These are phyloP conservation scores for Epicoccum sorghinum DNA, from an alignment of 2,329 filamentous ascomycete species.

Conservation along the genomic window DNA sequence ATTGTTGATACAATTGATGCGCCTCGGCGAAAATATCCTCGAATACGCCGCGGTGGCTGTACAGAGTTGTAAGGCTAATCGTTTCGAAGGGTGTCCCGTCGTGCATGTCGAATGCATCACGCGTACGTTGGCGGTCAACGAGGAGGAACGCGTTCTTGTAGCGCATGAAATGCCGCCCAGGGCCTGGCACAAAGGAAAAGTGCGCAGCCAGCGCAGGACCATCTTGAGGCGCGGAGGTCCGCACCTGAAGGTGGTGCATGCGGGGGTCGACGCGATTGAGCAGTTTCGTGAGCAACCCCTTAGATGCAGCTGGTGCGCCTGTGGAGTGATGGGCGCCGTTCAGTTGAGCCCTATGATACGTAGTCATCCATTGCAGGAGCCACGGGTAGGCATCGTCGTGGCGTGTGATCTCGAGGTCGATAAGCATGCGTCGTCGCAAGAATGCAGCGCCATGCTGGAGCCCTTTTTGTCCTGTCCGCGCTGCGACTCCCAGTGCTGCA, in stretches of 20 bases:
- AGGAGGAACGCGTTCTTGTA: constrained; percentile 87
- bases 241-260: constrained; percentile 68
- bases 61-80: constrained; percentile 88
- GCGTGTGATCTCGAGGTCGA: constrained; percentile 94
- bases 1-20: constrained; percentile 76
- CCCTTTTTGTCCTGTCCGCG: constrained; percentile 81
- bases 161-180: constrained; percentile 84
- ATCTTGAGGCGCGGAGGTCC: constrained; percentile 67
- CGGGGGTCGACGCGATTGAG: constrained; percentile 64
- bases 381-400: constrained; percentile 93
- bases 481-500: constrained; percentile 81
- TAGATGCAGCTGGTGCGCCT: constrained; percentile 22
- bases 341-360: constrained; percentile 72
- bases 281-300: constrained; percentile 58
- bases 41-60: constrained; percentile 86
- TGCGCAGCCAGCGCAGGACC: constrained; percentile 76
- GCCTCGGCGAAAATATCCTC: constrained; percentile 89
- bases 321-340: constrained; percentile 40
- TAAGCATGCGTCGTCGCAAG: constrained; percentile 82
- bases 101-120: constrained; percentile 72
- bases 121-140: constrained; percentile 87
- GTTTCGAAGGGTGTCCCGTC: constrained; percentile 94
- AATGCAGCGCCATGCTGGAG: constrained; percentile 73
- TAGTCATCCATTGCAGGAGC: constrained; percentile 93
- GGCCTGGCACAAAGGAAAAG: constrained; percentile 89